Base-by-base conservation (phyloP, 2,329 filamentous ascomycete species). In the Neonectria neomacrospora region DNA sequence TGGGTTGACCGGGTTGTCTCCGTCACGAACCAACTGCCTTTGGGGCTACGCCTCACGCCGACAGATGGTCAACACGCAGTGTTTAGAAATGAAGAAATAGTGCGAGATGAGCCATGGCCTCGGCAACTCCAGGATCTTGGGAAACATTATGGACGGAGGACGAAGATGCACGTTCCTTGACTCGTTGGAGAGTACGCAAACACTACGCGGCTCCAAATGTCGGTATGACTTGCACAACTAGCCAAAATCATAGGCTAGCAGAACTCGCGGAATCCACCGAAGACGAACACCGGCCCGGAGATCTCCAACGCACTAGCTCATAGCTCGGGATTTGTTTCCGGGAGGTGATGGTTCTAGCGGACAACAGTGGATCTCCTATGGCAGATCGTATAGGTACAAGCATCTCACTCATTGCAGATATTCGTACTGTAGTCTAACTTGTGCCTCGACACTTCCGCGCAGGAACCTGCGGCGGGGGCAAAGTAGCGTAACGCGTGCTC, bases 21-120 rank as follows among this genome's bases (percentile, higher is more conserved):
- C 20, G 11, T 20, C 20, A 23, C 53, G 20, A 20, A 28, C 32
- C 32, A 57, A 50, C 54, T 57, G 44, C 54, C 54, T 57, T 22
- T 37, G 54, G 32, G 30, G 37, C 12, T 48, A 22, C 28, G 18
- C 44, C 41, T 23, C 32, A 41, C 22, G 26, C 26, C 26, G 16
- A n/a, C 23, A 28, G 23, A 18, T n/a, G 45, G 34, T 16, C n/a
- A 47, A 16, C 20, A 45, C 6, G 3, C 20, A 22, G 22, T n/a
- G n/a, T 45, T 22, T 16, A 23, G 23, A 11, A 7, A 23, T 11
- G 12, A 16, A 16, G 23, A 45, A 20, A 28, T 47, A 47, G n/a
- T 30, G 44, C 23, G 23, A 22, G 44, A n/a, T 11, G 16, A 3
- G 22, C 37, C 34, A 55, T 30, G 41, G 45, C 53, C 53, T 54